Evolutionary conservation across 2,329 filamentous ascomycete genomes (phyloP).

Genomic region (Pseudomassariella vexata): DNA sequence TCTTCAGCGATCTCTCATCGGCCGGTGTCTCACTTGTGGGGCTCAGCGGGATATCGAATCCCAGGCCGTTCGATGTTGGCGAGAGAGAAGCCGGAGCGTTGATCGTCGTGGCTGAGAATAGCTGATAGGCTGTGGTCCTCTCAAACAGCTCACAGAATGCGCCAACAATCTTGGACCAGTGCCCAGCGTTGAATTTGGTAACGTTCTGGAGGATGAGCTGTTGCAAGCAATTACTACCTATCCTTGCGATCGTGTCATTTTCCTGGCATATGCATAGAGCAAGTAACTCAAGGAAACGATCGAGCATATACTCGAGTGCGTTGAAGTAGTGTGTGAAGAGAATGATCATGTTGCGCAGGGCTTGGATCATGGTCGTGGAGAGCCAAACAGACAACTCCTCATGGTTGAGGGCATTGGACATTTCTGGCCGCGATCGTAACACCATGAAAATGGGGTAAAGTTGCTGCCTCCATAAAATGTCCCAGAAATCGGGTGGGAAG

Average conservation of each 20-base stretch:
- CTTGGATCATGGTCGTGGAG: constrained; percentile 98
- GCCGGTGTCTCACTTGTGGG: constrained; percentile 28
- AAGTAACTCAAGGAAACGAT: constrained; percentile 90
- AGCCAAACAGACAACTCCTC: constrained; percentile 98
- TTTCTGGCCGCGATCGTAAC: constrained; percentile 89
- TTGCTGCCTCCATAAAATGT: constrained; percentile 94
- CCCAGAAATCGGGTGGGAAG: constrained; percentile 95
- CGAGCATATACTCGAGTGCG: constrained; percentile 93
- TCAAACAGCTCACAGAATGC: constrained; percentile 96
- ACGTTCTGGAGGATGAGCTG: constrained; percentile 97
- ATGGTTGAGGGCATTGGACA: constrained; percentile 90
- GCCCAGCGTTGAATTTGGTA: constrained; percentile 75
- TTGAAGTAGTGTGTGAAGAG: constrained; percentile 99
- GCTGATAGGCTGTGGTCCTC: constrained; percentile 86
- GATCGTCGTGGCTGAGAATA: constrained; percentile 77
- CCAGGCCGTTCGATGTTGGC: constrained; percentile 46
- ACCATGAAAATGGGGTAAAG: constrained; percentile 99
- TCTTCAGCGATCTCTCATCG: constrained; percentile 55
- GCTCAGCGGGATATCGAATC: constrained; percentile 41
- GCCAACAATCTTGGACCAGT: constrained; percentile 93
- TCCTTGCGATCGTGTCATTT: constrained; percentile 95
- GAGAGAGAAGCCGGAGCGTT: constrained; percentile 46
- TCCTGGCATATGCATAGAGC: constrained; percentile 98
- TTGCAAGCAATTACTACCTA: constrained; percentile 96
- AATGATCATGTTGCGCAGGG: constrained; percentile 95